phyloP scores from a whole-genome alignment of 495 filamentous ascomycete genomes.

The Aspergillus nanangensis region DNA sequence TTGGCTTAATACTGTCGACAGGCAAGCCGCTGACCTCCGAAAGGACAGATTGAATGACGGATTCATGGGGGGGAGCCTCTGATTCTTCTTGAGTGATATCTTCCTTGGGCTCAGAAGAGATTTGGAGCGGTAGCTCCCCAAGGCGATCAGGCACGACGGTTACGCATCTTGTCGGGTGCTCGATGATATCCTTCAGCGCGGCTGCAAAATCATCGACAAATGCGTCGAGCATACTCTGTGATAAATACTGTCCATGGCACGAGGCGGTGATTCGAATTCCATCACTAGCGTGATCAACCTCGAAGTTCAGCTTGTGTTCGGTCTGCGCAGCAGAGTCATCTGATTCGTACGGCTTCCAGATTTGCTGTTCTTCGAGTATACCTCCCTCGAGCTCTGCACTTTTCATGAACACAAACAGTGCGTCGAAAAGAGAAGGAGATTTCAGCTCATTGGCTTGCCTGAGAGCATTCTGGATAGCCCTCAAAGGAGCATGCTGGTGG shows the following conservation, averaged over 20 bases:
- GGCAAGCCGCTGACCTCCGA: conserved; percentile 59
- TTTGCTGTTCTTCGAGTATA: conserved; percentile 17
- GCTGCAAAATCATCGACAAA: conserved; percentile 48
- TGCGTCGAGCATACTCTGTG: conserved; percentile 35
- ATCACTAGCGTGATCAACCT: conserved; percentile 23
- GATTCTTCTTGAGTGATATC: background rate
- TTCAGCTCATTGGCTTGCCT: conserved; percentile 21
- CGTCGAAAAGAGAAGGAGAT: conserved; percentile 61
- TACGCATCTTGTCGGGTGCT: conserved; percentile 21
- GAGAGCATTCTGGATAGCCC: conserved; percentile 19
- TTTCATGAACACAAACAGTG: conserved; percentile 80
- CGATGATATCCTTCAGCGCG: conserved; percentile 31
- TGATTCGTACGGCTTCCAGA: conserved; percentile 58
- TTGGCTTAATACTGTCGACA: conserved; percentile 52
- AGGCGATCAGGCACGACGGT: conserved; percentile 19
- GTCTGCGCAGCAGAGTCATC: conserved; percentile 65
- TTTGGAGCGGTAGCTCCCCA: conserved; percentile 16
- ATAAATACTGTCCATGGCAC: conserved; percentile 16
- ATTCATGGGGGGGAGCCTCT: conserved; percentile 28
- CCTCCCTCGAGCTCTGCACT: conserved; percentile 14
- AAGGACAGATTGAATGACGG: conserved; percentile 56
- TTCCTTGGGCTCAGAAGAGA: background rate
- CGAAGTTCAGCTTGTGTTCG: conserved; percentile 38
- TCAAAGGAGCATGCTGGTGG: conserved; percentile 43
- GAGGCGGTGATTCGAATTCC: conserved; percentile 28